phyloP scores from a whole-genome alignment of 441 rosid genomes.

The Theobroma grandiflorum region DNA sequence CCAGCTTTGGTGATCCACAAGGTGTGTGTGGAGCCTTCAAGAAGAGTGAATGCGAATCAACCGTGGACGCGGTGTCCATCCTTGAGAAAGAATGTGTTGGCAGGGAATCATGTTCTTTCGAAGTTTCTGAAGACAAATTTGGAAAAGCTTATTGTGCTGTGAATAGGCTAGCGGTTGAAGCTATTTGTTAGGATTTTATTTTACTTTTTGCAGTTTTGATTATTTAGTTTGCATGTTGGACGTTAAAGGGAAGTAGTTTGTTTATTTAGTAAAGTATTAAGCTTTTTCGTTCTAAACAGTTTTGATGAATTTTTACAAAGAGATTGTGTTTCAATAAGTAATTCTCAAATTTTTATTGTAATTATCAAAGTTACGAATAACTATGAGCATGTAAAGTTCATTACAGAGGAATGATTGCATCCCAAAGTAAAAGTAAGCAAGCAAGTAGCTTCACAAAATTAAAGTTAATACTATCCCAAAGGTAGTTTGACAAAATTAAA shows the following conservation, averaged over 20 bases:
- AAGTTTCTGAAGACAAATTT: conserved; percentile 1
- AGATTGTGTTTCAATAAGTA: too few relatives aligned
- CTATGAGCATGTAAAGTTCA: too few relatives aligned
- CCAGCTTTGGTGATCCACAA: conserved; percentile 63
- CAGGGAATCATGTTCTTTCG: neutral
- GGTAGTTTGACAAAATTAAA: too few relatives aligned
- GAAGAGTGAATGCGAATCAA: conserved; percentile 50
- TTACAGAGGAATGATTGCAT: too few relatives aligned
- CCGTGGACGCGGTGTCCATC: conserved; percentile 4
- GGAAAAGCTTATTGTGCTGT: neutral
- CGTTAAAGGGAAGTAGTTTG: neutral
- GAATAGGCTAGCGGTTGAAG: conserved; percentile 17
- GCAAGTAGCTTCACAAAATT: too few relatives aligned
- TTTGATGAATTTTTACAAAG: too few relatives aligned
- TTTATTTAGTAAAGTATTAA: too few relatives aligned
- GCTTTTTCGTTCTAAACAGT: too few relatives aligned
- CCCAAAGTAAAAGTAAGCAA: too few relatives aligned
- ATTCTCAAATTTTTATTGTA: too few relatives aligned
- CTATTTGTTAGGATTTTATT: neutral
- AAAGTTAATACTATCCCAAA: too few relatives aligned
- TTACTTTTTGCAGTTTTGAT: neutral
- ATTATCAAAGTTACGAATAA: too few relatives aligned
- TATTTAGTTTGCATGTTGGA: neutral
- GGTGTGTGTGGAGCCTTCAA: conserved; percentile 53
- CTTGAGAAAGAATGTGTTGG: conserved; percentile 28